phyloP scores from a whole-genome alignment of 768 basidiomycete genomes.

The Pleurotus giganteus region DNA sequence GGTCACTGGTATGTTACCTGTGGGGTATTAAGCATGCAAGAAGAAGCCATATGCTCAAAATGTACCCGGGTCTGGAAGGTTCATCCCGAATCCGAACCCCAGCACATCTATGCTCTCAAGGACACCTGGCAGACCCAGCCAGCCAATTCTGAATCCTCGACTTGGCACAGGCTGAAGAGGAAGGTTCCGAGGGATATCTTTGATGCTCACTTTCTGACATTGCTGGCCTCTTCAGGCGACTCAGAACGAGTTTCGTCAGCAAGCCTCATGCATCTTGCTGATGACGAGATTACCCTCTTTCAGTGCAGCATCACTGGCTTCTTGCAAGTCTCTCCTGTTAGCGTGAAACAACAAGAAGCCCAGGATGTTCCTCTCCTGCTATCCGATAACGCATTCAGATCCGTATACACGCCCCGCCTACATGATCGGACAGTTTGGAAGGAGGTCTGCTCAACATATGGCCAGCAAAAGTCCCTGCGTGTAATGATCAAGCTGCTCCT shows the following conservation, averaged over 20 bases:
- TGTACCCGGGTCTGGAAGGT: constrained; percentile 15
- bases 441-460: constrained; percentile 8
- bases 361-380: too few species aligned
- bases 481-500: constrained; percentile 1
- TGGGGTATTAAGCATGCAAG: neutral
- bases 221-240: neutral
- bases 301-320: too few species aligned
- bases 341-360: too few species aligned
- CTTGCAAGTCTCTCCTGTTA: too few species aligned
- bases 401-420: neutral
- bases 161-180: neutral
- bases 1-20: constrained; percentile 2
- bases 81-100: neutral
- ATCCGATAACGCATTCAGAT: too few species aligned
- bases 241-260: neutral
- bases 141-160: neutral
- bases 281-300: too few species aligned
- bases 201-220: neutral
- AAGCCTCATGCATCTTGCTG: neutral
- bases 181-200: neutral
- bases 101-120: neutral
- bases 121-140: neutral
- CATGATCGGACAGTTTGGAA: constrained; percentile 10
- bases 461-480: constrained; percentile 1
- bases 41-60: neutral